Conservation (phyloP, 352 stramenopile genomes). For the Phytophthora multivora region DNA sequence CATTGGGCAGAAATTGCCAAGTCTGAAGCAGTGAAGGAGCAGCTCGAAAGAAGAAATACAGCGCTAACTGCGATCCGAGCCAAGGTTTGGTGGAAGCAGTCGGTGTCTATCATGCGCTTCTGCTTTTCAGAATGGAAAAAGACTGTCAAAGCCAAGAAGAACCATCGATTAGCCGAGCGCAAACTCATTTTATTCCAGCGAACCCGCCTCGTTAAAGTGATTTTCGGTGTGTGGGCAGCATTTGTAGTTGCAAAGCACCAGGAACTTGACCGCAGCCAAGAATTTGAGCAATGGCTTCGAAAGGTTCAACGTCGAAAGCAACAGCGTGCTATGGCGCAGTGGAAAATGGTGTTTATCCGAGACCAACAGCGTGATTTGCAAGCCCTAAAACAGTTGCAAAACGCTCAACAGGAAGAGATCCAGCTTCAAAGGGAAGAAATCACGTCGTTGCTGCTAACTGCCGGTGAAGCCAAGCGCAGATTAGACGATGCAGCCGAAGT, state of each 20-base stretch:
- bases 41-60: slow-evolving; percentile 25
- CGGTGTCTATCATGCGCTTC: slow-evolving; percentile 24
- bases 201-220: slow-evolving; percentile 8
- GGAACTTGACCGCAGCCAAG: slow-evolving; percentile 11
- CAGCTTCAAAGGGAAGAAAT: slow-evolving; percentile 23
- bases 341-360: slow-evolving; percentile 30
- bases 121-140: slow-evolving; percentile 39
- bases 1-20: slow-evolving; percentile 33
- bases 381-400: slow-evolving; percentile 10
- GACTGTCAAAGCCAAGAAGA: slow-evolving; percentile 5
- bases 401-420: slow-evolving; percentile 18
- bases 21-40: slow-evolving; percentile 20
- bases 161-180: slow-evolving; percentile 8
- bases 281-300: slow-evolving; percentile 16
- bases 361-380: slow-evolving; percentile 20
- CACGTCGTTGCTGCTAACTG: background rate
- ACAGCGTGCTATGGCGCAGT: slow-evolving; percentile 15
- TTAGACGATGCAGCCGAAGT: slow-evolving; percentile 1
- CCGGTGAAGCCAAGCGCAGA: slow-evolving; percentile 13
- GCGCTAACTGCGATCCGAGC: slow-evolving; percentile 38
- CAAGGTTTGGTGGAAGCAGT: slow-evolving; percentile 45
- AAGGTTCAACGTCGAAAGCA: slow-evolving; percentile 15
- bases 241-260: slow-evolving; percentile 8
- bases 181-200: slow-evolving; percentile 25
- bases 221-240: slow-evolving; percentile 21